Percentiles rank a stretch among this genome's conserved stretches.
Conservation (phyloP, 106 monocot genomes). For the Iris macrosiphon region DNA sequence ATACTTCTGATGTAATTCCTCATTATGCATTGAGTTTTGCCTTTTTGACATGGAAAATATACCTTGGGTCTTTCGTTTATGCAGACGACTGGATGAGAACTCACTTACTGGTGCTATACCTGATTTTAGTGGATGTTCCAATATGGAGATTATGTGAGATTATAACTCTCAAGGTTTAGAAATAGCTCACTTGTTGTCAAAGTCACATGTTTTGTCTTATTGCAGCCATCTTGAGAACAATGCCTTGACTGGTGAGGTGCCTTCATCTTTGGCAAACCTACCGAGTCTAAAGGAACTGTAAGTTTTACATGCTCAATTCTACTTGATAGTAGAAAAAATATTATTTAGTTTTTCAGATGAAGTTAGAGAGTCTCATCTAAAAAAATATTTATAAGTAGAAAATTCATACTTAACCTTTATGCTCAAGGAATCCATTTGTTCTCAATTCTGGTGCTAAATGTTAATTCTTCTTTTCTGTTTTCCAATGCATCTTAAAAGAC, state of each 20-base stretch:
- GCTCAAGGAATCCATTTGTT: too few relatives aligned
- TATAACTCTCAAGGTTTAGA: background rate
- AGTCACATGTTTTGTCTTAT: too few relatives aligned
- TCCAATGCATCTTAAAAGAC: too few relatives aligned
- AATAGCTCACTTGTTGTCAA: background rate
- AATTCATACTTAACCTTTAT: too few relatives aligned
- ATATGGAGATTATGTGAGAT: slow-evolving; percentile 77
- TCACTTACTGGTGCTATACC: slow-evolving; percentile 71
- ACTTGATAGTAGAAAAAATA: background rate
- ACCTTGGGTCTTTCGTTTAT: too few relatives aligned
- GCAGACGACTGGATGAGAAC: slow-evolving; percentile 74
- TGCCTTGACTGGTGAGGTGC: slow-evolving; percentile 55
- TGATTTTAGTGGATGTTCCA: slow-evolving; percentile 59
- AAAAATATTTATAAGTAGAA: background rate
- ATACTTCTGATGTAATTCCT: too few relatives aligned
- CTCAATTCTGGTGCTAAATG: too few relatives aligned
- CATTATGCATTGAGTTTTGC: too few relatives aligned
- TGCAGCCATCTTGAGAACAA: slow-evolving; percentile 92
- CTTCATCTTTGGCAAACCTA: slow-evolving; percentile 56
- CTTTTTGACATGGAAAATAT: too few relatives aligned
- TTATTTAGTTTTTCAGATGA: too few relatives aligned
- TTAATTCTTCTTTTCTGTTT: too few relatives aligned
- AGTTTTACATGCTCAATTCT: slow-evolving; percentile 28
- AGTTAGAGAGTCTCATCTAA: too few relatives aligned
- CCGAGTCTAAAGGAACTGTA: slow-evolving; percentile 81